Evolutionary conservation across 345 rosid genomes (phyloP).

Genomic region (Mercurialis annua): DNA sequence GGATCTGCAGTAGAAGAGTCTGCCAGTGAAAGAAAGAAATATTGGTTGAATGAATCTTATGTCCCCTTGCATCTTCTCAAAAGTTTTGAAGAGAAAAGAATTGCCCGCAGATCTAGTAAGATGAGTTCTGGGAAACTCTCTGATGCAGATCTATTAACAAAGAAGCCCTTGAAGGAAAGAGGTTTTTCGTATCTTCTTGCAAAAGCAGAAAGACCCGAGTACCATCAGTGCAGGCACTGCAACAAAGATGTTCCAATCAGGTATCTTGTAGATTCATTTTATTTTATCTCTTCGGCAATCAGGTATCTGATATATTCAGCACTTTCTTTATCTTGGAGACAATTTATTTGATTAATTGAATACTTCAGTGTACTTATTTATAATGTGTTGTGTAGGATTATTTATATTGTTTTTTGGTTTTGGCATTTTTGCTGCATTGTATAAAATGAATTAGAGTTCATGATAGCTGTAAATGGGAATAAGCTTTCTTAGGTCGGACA

Average conservation of each 20-base stretch:
- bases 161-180: conserved; percentile 39
- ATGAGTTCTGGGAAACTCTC: conserved; percentile 37
- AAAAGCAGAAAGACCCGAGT: conserved; percentile 69
- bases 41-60: conserved; percentile 74
- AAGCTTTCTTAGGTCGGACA: not conserved
- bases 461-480: not conserved
- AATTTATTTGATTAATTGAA: not conserved
- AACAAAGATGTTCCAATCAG: conserved; percentile 68
- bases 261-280: too few relatives aligned
- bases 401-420: not conserved
- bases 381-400: not conserved
- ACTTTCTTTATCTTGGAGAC: not conserved
- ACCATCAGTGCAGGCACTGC: conserved; percentile 73
- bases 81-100: conserved; percentile 88
- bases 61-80: conserved; percentile 92
- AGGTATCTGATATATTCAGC: conserved; percentile 38
- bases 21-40: conserved; percentile 82
- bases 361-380: not conserved
- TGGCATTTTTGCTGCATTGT: not conserved
- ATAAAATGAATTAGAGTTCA: too few relatives aligned
- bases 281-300: too few relatives aligned
- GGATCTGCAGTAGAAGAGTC: conserved; percentile 77
- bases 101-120: conserved; percentile 54
- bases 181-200: conserved; percentile 81
- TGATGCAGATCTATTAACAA: conserved; percentile 30